Evolutionary conservation across 2,329 filamentous ascomycete genomes (phyloP).

Genomic region (Leptographium flavum): DNA sequence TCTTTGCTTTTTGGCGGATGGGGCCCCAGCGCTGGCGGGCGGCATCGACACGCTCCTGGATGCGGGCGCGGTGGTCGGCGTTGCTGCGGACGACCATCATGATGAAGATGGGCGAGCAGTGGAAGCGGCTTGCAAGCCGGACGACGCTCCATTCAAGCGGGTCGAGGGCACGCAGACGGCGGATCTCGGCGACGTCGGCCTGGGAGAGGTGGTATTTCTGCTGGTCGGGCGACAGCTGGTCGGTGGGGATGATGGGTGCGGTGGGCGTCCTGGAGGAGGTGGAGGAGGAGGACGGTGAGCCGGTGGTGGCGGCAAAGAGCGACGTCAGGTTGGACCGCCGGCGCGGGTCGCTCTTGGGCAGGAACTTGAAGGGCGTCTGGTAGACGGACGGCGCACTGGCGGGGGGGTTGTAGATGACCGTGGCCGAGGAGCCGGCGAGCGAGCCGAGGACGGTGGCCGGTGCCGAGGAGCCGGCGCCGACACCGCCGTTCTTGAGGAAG

Average conservation of each 20-base stretch:
- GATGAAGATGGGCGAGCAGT: slow-evolving; percentile 42
- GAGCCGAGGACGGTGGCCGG: slow-evolving; percentile 18
- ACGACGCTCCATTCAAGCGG: slow-evolving; percentile 40
- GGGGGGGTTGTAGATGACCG: slow-evolving; percentile 35
- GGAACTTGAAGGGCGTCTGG: slow-evolving; percentile 54
- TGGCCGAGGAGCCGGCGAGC: slow-evolving; percentile 21
- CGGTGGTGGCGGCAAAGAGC: slow-evolving; percentile 20
- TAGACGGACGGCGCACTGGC: slow-evolving; percentile 35
- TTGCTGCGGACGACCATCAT: slow-evolving; percentile 40
- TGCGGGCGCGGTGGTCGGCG: slow-evolving; percentile 30
- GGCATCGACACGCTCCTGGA: slow-evolving; percentile 30
- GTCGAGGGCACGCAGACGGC: slow-evolving; percentile 35
- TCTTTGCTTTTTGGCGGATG: slow-evolving; percentile 35
- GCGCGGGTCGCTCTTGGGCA: slow-evolving; percentile 41
- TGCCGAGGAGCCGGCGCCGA: slow-evolving; percentile 10
- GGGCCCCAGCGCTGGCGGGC: slow-evolving; percentile 44
- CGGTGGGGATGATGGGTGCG: slow-evolving; percentile 6
- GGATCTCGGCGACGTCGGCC: slow-evolving; percentile 46
- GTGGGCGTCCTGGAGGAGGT: slow-evolving; percentile 10
- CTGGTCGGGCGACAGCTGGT: neutral
- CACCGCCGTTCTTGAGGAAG: slow-evolving; percentile 25
- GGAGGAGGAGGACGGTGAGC: slow-evolving; percentile 8
- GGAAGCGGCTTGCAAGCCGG: slow-evolving; percentile 37
- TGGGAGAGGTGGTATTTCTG: slow-evolving; percentile 34
- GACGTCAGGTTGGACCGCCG: slow-evolving; percentile 32